Base-by-base conservation (phyloP, 176 grass and related monocot species). In the Areca catechu region DNA sequence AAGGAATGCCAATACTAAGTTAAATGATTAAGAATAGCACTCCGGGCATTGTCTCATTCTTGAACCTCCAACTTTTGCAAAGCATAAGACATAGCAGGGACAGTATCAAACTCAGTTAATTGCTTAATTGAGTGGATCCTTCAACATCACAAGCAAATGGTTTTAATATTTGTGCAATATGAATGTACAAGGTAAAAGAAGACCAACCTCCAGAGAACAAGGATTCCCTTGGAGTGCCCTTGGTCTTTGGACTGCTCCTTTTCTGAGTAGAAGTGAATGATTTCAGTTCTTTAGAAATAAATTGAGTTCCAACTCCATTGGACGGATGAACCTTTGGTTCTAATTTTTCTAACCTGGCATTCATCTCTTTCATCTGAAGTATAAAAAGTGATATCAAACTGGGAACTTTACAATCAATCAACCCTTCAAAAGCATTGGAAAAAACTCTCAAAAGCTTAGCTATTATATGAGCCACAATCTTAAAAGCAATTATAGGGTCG, bases 361-460 rank as follows among this genome's bases (percentile, higher is more conserved):
- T 90, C 78, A 96, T 96, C 74, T 96, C 92, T 74, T 90, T 96
- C 65, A 90, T 74, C 92, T 96, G 82, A 71, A 68, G 24, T 57
- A 21, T 84, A 59, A 43, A 69, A 54, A 67, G 56, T 49, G 73
- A 67, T 68, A 77, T 30, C 71, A 28, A 67, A 12, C 56, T 52
- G 66, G 24, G 16, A 28, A 59, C 5, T 29, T 68, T 12, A 20
- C 14, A 43, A 43, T 43, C 34, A 43, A 43, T 43, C 10, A 14
- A 43, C 34, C 9, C 10, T 12, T 43, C 34, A 43, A 43, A 9
- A 43, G 9, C 34, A 43, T 43, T 43, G 34, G 34, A 12, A 43
- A 43, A 43, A 43, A 43, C 9, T 12, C 34, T 43, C 34, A 12
- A 43, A 12, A 43, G 6, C 34, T 43, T 43, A 43, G 7, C 34